These are phyloP conservation scores for Kuraishia floccosa DNA, from an alignment of 805 yeast genomes.

Conservation along the genomic window DNA sequence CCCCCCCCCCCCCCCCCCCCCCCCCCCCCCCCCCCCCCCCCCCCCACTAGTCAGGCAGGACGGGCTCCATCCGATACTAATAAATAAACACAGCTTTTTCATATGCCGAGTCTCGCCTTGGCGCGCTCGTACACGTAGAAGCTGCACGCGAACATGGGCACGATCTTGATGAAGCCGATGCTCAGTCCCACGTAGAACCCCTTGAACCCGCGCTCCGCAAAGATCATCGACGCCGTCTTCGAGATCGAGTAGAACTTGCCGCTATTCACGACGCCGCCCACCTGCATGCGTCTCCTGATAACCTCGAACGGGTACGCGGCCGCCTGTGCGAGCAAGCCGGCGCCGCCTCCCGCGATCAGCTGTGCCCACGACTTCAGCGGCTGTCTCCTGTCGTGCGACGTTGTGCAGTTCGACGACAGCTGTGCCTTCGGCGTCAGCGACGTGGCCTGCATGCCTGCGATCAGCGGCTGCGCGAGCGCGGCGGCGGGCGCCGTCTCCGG, in stretches of 20 bases:
- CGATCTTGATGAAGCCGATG: constrained; percentile 89
- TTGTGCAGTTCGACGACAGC: constrained; percentile 17
- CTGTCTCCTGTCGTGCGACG: constrained; percentile 30
- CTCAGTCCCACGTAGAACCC: constrained; percentile 94
- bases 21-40: too few species aligned
- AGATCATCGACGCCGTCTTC: constrained; percentile 48
- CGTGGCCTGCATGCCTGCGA: constrained; percentile 4
- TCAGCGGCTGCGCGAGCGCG: neutral
- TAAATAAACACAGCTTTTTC: too few species aligned
- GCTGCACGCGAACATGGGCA: constrained; percentile 96
- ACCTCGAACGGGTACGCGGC: constrained; percentile 97
- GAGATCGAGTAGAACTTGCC: constrained; percentile 45
- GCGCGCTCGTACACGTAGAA: constrained; percentile 88
- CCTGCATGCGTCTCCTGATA: constrained; percentile 90
- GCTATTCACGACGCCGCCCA: constrained; percentile 56
- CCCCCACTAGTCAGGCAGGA: too few species aligned
- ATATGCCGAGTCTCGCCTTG: constrained; percentile 26
- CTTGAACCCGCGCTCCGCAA: constrained; percentile 61
- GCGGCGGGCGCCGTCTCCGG: neutral
- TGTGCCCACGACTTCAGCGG: constrained; percentile 91
- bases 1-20: too few species aligned
- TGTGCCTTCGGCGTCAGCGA: too few species aligned
- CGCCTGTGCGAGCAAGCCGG: constrained; percentile 91
- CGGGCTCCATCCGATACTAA: too few species aligned
- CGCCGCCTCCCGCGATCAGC: constrained; percentile 86